Conservation (phyloP, 192 early-diverging fungal genomes). For the Backusella sp. region DNA sequence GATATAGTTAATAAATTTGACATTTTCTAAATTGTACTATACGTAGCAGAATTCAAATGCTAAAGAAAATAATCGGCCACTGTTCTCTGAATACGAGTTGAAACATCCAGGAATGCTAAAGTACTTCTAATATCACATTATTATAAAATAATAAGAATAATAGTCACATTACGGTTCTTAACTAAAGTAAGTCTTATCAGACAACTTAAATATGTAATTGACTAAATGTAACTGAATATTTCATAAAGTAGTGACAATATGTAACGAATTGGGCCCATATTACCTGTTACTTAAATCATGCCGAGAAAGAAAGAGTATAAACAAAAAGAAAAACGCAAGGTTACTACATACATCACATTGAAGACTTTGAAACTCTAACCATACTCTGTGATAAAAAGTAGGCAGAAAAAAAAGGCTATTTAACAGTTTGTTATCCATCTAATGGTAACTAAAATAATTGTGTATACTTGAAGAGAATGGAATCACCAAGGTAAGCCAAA, state of each 20-base stretch:
- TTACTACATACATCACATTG: background rate
- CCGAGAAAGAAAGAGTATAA: background rate
- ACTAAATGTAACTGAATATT: background rate
- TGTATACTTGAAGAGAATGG: background rate
- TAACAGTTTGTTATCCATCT: background rate
- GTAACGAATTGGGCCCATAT: background rate
- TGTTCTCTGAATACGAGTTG: background rate
- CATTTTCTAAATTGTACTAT: constrained; percentile 3
- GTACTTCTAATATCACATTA: background rate
- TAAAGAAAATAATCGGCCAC: background rate
- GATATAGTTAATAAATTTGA: background rate
- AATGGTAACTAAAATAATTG: background rate
- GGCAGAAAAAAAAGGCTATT: background rate
- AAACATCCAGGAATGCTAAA: background rate
- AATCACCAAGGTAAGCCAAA: background rate
- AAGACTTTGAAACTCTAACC: background rate
- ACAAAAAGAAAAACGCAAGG: background rate
- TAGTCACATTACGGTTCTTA: background rate
- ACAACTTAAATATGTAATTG: background rate
- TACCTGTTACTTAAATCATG: background rate
- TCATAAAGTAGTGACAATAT: background rate
- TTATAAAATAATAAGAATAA: background rate
- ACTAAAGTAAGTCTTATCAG: background rate
- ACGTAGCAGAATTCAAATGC: background rate
- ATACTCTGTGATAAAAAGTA: background rate